Percentiles rank a stretch among this genome's conserved stretches.
Evolutionary conservation across 176 grass and related monocot species (phyloP).

Genomic region (Microstegium vimineum): DNA sequence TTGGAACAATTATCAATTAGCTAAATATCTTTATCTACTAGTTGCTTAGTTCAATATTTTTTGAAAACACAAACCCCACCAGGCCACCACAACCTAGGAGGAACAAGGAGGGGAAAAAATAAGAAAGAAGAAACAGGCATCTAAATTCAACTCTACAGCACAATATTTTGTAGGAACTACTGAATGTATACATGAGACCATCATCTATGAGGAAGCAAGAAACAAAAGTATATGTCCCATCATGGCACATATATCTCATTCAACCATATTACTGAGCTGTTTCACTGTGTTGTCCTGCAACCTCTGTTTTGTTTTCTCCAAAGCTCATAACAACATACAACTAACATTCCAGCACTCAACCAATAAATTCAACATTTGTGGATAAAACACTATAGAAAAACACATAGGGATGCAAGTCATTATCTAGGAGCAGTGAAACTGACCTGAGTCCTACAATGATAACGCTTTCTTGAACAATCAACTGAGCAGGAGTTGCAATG

Average conservation of each 20-base stretch:
- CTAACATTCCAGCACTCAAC: background rate
- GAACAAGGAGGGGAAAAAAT: background rate
- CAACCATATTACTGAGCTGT: background rate
- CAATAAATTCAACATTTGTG: background rate
- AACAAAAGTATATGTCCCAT: background rate
- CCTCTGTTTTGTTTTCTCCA: background rate
- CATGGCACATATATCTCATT: background rate
- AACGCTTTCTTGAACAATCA: slow-evolving; percentile 82
- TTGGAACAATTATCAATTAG: background rate
- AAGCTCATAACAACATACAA: background rate
- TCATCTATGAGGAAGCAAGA: background rate
- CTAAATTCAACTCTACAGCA: background rate
- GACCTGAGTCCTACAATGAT: slow-evolving; percentile 81
- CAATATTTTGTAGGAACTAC: background rate
- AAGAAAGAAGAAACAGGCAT: background rate
- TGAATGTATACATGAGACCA: background rate
- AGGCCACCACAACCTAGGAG: background rate
- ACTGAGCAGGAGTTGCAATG: slow-evolving; percentile 84
- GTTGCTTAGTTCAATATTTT: background rate
- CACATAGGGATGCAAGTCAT: background rate
- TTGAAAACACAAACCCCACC: background rate
- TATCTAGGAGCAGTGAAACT: background rate
- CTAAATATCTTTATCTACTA: background rate
- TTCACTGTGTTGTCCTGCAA: background rate
- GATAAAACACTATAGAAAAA: background rate